Conservation (phyloP, 768 basidiomycete genomes). For the Boletus huronensis region DNA sequence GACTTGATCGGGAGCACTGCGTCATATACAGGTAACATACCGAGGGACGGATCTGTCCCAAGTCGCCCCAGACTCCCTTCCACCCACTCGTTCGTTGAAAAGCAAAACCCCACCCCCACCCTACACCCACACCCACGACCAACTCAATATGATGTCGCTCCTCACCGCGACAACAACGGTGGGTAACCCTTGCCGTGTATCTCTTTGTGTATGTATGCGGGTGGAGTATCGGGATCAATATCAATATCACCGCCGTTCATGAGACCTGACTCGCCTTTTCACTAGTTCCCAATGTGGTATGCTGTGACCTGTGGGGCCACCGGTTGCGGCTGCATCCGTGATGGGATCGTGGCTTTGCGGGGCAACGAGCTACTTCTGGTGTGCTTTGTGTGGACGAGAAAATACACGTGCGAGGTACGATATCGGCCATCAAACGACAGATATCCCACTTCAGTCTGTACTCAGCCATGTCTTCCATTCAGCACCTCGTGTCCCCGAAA, state of each 20-base stretch:
- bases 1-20: too few species aligned
- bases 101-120: too few species aligned
- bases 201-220: background rate
- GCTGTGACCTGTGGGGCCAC: background rate
- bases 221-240: background rate
- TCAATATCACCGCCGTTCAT: too few species aligned
- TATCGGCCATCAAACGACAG: background rate
- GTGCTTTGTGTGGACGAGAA: background rate
- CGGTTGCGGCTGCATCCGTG: background rate
- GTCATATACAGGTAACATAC: too few species aligned
- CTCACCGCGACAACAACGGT: too few species aligned
- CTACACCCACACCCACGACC: too few species aligned
- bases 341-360: background rate
- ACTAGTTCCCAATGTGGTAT: too few species aligned
- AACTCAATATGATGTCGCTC: too few species aligned
- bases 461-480: constrained; percentile 4
- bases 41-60: too few species aligned
- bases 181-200: background rate
- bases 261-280: background rate
- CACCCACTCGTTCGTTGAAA: too few species aligned
- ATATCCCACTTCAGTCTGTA: background rate
- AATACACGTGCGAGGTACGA: background rate
- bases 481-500: constrained; percentile 5
- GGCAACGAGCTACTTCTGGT: background rate
- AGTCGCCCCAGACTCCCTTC: too few species aligned